Conservation (phyloP, 1,284 basidiomycete species). For the Ustilago bromivora region DNA sequence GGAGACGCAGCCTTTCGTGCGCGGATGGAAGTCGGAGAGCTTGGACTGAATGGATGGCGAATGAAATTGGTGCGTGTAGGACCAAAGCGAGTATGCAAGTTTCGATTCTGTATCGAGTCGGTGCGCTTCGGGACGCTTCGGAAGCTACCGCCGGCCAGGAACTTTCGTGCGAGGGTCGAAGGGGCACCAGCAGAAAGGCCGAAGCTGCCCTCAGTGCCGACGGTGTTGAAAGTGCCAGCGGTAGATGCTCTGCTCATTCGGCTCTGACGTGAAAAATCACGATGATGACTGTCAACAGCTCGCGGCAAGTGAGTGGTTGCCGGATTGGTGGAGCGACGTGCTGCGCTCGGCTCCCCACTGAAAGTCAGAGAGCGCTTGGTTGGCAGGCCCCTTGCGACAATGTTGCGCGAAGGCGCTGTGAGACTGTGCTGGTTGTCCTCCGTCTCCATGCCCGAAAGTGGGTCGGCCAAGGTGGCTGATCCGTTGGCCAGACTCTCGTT, state of each 20-base stretch:
- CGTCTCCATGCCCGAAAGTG: background rate
- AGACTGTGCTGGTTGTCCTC: constrained; percentile 5
- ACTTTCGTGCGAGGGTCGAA: constrained; percentile 28
- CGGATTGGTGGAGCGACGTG: constrained; percentile 5
- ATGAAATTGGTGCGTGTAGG: constrained; percentile 12
- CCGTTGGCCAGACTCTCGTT: background rate
- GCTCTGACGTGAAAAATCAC: constrained; percentile 54
- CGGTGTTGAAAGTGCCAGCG: constrained; percentile 54
- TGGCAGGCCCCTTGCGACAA: constrained; percentile 34
- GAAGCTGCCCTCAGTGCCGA: constrained; percentile 58
- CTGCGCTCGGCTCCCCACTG: constrained; percentile 16
- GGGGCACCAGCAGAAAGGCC: constrained; percentile 44
- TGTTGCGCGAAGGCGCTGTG: constrained; percentile 9
- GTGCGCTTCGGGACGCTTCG: constrained; percentile 18
- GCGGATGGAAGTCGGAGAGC: constrained; percentile 21
- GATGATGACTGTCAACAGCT: constrained; percentile 28
- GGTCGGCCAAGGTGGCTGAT: constrained; percentile 3
- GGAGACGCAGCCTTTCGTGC: constrained; percentile 30
- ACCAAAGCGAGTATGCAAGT: constrained; percentile 4
- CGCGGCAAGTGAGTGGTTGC: constrained; percentile 17
- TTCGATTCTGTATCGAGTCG: constrained; percentile 17
- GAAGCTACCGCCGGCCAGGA: constrained; percentile 36
- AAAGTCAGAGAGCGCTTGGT: constrained; percentile 41
- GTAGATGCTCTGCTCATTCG: constrained; percentile 55
- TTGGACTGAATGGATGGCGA: constrained; percentile 2